Percentiles rank a stretch among this genome's conserved stretches.
These are phyloP conservation scores for Moricandia arvensis DNA, from an alignment of 345 rosid genomes.

Conservation along the genomic window DNA sequence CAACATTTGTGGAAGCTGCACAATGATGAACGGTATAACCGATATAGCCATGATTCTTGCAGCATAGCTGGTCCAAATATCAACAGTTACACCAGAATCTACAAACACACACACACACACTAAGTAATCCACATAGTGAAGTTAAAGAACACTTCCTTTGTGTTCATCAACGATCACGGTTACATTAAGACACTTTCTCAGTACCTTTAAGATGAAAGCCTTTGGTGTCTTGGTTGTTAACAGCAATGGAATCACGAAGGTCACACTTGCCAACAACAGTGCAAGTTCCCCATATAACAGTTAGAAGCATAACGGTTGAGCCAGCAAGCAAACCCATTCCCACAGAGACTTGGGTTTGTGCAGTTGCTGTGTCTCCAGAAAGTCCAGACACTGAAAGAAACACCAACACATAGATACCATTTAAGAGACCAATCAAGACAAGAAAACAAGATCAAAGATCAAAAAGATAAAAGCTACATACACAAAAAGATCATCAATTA, in stretches of 20 bases:
- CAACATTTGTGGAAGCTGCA: constrained; percentile 75
- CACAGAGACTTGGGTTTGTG: constrained; percentile 84
- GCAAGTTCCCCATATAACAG: constrained; percentile 85
- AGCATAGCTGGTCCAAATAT: constrained; percentile 76
- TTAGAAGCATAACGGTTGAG: constrained; percentile 83
- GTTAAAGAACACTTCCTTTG: background rate
- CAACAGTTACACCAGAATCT: constrained; percentile 76
- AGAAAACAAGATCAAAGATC: background rate
- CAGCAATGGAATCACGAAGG: constrained; percentile 49
- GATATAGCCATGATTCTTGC: constrained; percentile 86
- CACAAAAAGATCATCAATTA: background rate
- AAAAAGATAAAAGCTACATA: background rate
- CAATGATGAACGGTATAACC: constrained; percentile 75
- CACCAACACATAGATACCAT: background rate
- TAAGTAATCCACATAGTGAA: background rate
- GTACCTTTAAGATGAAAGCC: constrained; percentile 57
- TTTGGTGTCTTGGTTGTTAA: constrained; percentile 53
- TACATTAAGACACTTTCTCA: background rate
- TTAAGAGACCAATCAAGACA: background rate
- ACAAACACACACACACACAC: constrained; percentile 12
- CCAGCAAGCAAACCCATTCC: constrained; percentile 95
- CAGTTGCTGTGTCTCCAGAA: constrained; percentile 63
- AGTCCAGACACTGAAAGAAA: constrained; percentile 73
- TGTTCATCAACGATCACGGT: background rate
- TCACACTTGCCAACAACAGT: constrained; percentile 74